Conservation (phyloP, 2,329 filamentous ascomycete genomes). For the Rhinocladiella similis region DNA sequence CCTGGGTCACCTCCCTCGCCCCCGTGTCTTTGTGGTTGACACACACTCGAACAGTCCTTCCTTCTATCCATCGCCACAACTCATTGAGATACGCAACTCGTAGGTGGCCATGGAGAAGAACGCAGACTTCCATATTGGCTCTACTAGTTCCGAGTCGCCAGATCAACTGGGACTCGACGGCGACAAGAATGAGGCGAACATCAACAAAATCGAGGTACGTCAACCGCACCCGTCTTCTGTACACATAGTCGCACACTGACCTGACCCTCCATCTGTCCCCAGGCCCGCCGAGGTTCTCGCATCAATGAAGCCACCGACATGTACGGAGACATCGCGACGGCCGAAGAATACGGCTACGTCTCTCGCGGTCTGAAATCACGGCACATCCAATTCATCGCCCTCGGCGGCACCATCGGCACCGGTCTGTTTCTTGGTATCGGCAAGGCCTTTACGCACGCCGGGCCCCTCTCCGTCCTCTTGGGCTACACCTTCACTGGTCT, state of each 20-base stretch:
- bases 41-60: background rate
- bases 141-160: conserved; percentile 21
- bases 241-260: background rate
- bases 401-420: conserved; percentile 42
- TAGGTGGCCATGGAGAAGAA: conserved; percentile 19
- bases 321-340: conserved; percentile 53
- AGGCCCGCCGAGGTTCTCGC: conserved; percentile 25
- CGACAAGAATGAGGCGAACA: conserved; percentile 13
- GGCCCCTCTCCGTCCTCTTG: conserved; percentile 39
- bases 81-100: background rate
- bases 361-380: conserved; percentile 40
- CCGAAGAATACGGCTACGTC: conserved; percentile 37
- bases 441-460: conserved; percentile 36
- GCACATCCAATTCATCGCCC: conserved; percentile 40
- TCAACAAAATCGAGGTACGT: conserved; percentile 24
- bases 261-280: background rate
- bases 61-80: background rate
- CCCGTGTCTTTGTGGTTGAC: background rate
- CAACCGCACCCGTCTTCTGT: background rate
- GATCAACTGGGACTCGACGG: conserved; percentile 1
- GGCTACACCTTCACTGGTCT: conserved; percentile 37
- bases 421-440: conserved; percentile 41
- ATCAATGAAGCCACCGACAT: conserved; percentile 51
- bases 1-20: background rate
- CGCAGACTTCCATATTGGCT: conserved; percentile 7